Percentiles rank a stretch among this genome's conserved stretches.
Evolutionary conservation across 2,329 filamentous ascomycete species (phyloP).

Genomic region (Fusarium setosum): DNA sequence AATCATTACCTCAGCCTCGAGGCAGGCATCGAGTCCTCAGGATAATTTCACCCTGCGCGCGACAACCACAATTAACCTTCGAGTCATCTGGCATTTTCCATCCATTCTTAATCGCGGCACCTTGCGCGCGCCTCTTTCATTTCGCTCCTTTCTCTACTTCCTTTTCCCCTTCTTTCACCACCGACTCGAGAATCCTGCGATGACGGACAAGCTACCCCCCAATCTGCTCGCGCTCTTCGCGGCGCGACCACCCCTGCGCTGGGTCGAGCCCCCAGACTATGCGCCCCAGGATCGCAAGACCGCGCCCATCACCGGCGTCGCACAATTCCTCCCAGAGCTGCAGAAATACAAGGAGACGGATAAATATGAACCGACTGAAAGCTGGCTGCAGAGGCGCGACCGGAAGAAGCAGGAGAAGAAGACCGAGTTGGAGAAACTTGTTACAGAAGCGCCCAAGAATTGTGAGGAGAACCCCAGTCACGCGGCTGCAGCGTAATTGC

Average conservation of each 20-base stretch:
- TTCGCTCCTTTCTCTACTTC: slow-evolving; percentile 9
- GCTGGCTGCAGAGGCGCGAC: slow-evolving; percentile 90
- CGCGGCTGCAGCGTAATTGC: slow-evolving; percentile 3
- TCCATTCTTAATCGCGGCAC: slow-evolving; percentile 16
- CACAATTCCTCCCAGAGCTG: slow-evolving; percentile 78
- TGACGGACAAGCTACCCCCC: slow-evolving; percentile 97
- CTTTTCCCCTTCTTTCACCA: slow-evolving; percentile 3
- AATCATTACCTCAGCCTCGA: slow-evolving; percentile 15
- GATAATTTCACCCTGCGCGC: slow-evolving; percentile 42
- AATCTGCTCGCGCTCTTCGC: slow-evolving; percentile 95
- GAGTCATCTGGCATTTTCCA: slow-evolving; percentile 6
- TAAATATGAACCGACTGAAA: slow-evolving; percentile 85
- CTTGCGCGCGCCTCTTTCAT: slow-evolving; percentile 20
- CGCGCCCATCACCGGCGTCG: slow-evolving; percentile 77
- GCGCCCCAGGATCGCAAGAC: slow-evolving; percentile 86
- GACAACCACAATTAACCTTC: slow-evolving; percentile 35
- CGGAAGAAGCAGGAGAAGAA: slow-evolving; percentile 85
- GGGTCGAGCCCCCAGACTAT: slow-evolving; percentile 84
- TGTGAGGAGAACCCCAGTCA: slow-evolving; percentile 59
- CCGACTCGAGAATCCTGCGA: slow-evolving; percentile 54
- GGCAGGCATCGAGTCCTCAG: slow-evolving; percentile 24
- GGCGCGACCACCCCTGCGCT: slow-evolving; percentile 90
- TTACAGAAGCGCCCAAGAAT: slow-evolving; percentile 71
- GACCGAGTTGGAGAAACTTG: slow-evolving; percentile 70
- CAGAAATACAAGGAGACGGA: slow-evolving; percentile 83